A percentile compares a stretch with the other conserved stretches of the same genome.
phyloP scores from a whole-genome alignment of 345 rosid species.

The Syzygium grande region DNA sequence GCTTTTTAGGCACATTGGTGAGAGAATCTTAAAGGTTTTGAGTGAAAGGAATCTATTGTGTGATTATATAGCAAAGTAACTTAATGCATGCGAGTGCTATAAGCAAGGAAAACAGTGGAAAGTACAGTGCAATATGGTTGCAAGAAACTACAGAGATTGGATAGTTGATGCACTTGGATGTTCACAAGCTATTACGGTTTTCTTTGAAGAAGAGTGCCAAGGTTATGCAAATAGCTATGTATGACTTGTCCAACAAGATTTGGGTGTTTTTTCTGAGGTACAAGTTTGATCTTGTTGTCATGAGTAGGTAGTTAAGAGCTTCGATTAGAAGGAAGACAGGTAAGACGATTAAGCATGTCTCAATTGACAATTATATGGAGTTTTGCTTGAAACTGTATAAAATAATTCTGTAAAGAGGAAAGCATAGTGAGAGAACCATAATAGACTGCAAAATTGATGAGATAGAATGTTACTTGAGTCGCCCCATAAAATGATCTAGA shows the following conservation, averaged over 20 bases:
- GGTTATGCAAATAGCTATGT: neutral
- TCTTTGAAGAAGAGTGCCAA: neutral
- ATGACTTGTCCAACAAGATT: neutral
- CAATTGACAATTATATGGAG: neutral
- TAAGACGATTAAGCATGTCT: neutral
- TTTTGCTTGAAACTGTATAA: neutral
- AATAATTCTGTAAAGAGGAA: neutral
- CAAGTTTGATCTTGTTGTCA: neutral
- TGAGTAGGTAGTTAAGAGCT: neutral
- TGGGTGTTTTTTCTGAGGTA: neutral
- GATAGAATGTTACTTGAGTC: neutral
- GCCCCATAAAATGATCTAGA: neutral
- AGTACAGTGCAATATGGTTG: neutral
- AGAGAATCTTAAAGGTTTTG: neutral
- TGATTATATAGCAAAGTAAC: neutral
- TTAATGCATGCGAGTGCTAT: neutral
- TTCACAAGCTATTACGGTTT: neutral
- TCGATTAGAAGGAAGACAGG: neutral
- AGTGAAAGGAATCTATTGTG: neutral
- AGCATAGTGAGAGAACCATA: neutral
- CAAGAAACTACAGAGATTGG: neutral
- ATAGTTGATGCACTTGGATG: neutral
- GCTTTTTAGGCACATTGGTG: neutral
- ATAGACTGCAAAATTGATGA: neutral
- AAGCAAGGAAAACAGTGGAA: neutral